Evolutionary conservation across 2,329 filamentous ascomycete genomes (phyloP).

Genomic region (Calcarisporium arbuscula): DNA sequence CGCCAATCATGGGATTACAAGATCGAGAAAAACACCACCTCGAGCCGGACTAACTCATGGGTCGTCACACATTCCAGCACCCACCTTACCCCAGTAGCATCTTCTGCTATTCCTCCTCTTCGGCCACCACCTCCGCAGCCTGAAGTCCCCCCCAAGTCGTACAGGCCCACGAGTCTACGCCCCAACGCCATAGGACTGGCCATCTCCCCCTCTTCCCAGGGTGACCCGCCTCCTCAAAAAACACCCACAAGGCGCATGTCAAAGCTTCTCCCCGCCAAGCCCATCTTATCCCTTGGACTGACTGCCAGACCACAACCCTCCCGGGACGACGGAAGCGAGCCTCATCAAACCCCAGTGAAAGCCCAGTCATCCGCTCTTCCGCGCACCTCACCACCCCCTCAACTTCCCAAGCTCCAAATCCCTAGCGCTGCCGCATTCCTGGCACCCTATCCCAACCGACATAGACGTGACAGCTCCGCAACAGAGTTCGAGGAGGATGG

Average conservation of each 20-base stretch:
- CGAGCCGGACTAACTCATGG: conserved; percentile 20
- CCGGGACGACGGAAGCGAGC: not conserved
- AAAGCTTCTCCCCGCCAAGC: conserved; percentile 39
- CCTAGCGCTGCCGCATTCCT: conserved; percentile 11
- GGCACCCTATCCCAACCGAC: conserved; percentile 3
- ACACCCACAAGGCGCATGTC: conserved; percentile 28
- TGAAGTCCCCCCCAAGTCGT: conserved; percentile 13
- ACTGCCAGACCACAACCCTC: conserved; percentile 2
- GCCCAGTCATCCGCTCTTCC: too few relatives aligned
- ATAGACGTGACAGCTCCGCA: conserved; percentile 35
- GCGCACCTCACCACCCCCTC: conserved; percentile 13
- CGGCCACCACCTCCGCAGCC: conserved; percentile 15
- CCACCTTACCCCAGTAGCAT: conserved; percentile 14
- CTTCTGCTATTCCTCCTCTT: too few relatives aligned
- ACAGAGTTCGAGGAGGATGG: conserved; percentile 49
- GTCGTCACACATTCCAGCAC: conserved; percentile 16
- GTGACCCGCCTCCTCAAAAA: conserved; percentile 12
- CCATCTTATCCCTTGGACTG: conserved; percentile 28
- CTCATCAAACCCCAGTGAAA: not conserved
- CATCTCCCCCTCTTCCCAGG: conserved; percentile 27
- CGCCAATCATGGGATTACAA: conserved; percentile 31
- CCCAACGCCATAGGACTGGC: conserved; percentile 38
- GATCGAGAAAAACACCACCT: conserved; percentile 19
- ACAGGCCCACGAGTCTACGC: conserved; percentile 24
- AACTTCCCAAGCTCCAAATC: conserved; percentile 23